Conservation (phyloP, 1,284 basidiomycete species). For the Peniophora sp. region DNA sequence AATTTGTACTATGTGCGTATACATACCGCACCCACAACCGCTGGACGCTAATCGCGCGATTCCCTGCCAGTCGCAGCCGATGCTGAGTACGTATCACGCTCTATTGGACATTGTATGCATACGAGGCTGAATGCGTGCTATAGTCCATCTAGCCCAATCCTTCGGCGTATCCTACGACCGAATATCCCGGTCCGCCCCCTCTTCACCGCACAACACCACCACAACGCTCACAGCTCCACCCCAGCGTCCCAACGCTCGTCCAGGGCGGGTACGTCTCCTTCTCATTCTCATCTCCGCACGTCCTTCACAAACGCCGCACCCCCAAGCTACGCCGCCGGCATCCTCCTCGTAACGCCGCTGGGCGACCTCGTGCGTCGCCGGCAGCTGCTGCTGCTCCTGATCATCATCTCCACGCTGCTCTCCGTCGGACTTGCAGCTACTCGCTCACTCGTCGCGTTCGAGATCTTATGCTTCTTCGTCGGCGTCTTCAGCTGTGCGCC, state of each 20-base stretch:
- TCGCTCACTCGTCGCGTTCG: conserved; percentile 31
- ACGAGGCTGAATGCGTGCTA: too few species aligned
- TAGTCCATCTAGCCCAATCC: too few species aligned
- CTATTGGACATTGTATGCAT: too few species aligned
- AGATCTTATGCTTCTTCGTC: conserved; percentile 39
- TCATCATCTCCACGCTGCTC: conserved; percentile 28
- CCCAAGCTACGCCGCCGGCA: conserved; percentile 38
- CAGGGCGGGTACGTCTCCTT: conserved; percentile 34
- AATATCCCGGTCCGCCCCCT: neutral
- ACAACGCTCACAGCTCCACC: conserved; percentile 35
- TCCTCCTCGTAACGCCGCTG: conserved; percentile 42
- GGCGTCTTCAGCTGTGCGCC: conserved; percentile 35
- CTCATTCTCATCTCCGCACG: too few species aligned
- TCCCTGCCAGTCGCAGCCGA: conserved; percentile 46
- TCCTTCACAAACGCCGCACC: too few species aligned
- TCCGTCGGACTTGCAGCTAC: conserved; percentile 41
- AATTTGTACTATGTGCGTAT: conserved; percentile 52
- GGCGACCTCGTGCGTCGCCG: conserved; percentile 48
- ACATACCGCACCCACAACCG: too few species aligned
- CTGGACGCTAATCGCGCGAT: too few species aligned
- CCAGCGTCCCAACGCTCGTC: conserved; percentile 37
- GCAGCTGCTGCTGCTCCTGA: conserved; percentile 35
- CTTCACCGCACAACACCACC: conserved; percentile 26
- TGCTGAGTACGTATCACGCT: conserved; percentile 41
- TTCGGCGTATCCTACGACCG: too few species aligned